These are phyloP conservation scores for Rhynchosporium graminicola DNA, from an alignment of 2,329 filamentous ascomycete genomes.

Conservation along the genomic window DNA sequence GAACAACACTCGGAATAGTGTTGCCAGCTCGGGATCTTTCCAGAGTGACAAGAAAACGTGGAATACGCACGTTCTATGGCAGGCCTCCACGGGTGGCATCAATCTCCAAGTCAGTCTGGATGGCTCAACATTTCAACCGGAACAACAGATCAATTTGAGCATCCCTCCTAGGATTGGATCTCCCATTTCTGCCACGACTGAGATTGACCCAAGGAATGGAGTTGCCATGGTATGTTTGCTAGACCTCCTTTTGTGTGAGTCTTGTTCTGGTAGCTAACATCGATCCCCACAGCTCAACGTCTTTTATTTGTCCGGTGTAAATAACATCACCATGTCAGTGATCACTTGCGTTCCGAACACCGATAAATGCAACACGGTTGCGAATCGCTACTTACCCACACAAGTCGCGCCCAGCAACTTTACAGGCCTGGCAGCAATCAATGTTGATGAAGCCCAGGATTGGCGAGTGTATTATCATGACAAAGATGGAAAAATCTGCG, in stretches of 20 bases:
- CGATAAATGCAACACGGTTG: conserved; percentile 27
- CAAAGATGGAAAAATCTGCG: conserved; percentile 23
- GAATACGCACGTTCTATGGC: conserved; percentile 33
- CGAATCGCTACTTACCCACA: conserved; percentile 24
- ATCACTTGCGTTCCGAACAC: conserved; percentile 28
- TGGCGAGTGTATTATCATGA: conserved; percentile 34
- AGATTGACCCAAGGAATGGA: conserved; percentile 24
- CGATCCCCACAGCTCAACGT: conserved; percentile 25
- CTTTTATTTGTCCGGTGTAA: conserved; percentile 30
- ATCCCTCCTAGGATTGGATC: conserved; percentile 29
- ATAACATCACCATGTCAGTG: conserved; percentile 30
- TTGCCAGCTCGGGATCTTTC: conserved; percentile 31
- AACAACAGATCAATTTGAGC: conserved; percentile 23
- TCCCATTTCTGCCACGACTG: conserved; percentile 30
- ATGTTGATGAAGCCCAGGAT: conserved; percentile 30
- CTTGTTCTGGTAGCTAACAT: neutral
- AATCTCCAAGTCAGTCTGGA: conserved; percentile 29
- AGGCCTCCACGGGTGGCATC: conserved; percentile 27
- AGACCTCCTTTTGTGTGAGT: neutral
- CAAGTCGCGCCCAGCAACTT: conserved; percentile 21
- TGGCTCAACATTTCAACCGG: conserved; percentile 25
- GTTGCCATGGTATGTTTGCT: conserved; percentile 27
- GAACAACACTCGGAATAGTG: conserved; percentile 28
- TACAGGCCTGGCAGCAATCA: conserved; percentile 31
- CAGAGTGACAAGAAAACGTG: conserved; percentile 29